Evolutionary conservation across 1,139 yeast genomes (phyloP).

Genomic region (Kodamaea suecica): DNA sequence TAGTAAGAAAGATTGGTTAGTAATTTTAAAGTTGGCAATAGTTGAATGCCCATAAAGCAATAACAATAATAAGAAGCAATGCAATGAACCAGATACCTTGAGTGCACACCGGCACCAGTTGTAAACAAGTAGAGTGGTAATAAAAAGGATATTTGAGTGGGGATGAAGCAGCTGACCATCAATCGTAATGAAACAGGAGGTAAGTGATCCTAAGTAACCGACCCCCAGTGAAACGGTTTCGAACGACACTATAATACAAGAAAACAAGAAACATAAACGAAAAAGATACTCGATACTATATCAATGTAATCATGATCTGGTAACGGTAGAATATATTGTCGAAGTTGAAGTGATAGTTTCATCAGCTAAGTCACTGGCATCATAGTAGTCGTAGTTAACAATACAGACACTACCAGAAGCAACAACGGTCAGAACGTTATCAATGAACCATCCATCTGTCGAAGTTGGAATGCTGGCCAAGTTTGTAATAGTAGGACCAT

Average conservation of each 20-base stretch:
- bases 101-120: conserved; percentile 4
- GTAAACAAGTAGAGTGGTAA: not conserved
- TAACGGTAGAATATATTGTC: conserved; percentile 38
- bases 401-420: conserved; percentile 36
- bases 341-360: conserved; percentile 36
- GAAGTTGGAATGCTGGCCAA: conserved; percentile 30
- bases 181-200: too few relatives aligned
- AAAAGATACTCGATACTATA: too few relatives aligned
- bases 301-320: conserved; percentile 18
- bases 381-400: conserved; percentile 45
- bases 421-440: conserved; percentile 30
- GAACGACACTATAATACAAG: not conserved
- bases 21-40: conserved; percentile 4
- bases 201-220: too few relatives aligned
- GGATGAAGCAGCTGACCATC: too few relatives aligned
- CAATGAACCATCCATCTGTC: conserved; percentile 40
- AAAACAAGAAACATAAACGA: not conserved
- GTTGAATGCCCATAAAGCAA: conserved; percentile 2
- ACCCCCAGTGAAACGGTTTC: too few relatives aligned
- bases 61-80: not conserved
- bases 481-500: conserved; percentile 35
- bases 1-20: too few relatives aligned
- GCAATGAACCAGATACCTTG: conserved; percentile 1
- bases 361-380: conserved; percentile 27
- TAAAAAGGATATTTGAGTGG: too few relatives aligned